phyloP scores from a whole-genome alignment of 768 basidiomycete species.

The Tephrocybe sp. region DNA sequence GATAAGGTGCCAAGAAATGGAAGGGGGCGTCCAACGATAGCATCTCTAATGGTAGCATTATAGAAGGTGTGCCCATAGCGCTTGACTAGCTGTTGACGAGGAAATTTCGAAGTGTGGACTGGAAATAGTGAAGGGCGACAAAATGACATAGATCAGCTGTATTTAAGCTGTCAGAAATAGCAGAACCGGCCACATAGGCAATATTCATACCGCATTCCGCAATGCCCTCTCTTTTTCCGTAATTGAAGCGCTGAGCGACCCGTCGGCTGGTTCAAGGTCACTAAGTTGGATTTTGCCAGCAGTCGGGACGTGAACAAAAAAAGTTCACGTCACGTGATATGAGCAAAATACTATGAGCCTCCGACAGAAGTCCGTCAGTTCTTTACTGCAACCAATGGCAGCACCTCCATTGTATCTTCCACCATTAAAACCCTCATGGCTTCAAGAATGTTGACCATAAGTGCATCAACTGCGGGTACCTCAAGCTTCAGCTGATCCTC shows the following conservation, averaged over 20 bases:
- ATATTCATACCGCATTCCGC: slow-evolving; percentile 57
- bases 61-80: slow-evolving; percentile 21
- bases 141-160: slow-evolving; percentile 75
- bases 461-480: too few species aligned
- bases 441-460: too few species aligned
- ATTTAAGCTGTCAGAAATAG: slow-evolving; percentile 10
- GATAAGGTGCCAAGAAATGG: background rate
- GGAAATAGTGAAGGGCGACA: slow-evolving; percentile 57
- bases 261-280: slow-evolving; percentile 10
- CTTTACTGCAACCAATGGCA: too few species aligned
- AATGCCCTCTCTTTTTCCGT: slow-evolving; percentile 18
- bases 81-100: slow-evolving; percentile 14
- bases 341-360: background rate
- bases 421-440: too few species aligned
- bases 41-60: slow-evolving; percentile 10
- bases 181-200: background rate
- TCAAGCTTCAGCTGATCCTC: too few species aligned
- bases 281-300: background rate
- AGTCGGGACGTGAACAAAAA: slow-evolving; percentile 6
- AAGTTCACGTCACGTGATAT: slow-evolving; percentile 13
- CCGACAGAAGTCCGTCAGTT: background rate
- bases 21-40: background rate
- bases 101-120: slow-evolving; percentile 37
- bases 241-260: slow-evolving; percentile 12
- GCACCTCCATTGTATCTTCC: too few species aligned